These are phyloP conservation scores for Parathielavia hyrcaniae DNA, from an alignment of 495 filamentous ascomycete genomes.

Conservation along the genomic window DNA sequence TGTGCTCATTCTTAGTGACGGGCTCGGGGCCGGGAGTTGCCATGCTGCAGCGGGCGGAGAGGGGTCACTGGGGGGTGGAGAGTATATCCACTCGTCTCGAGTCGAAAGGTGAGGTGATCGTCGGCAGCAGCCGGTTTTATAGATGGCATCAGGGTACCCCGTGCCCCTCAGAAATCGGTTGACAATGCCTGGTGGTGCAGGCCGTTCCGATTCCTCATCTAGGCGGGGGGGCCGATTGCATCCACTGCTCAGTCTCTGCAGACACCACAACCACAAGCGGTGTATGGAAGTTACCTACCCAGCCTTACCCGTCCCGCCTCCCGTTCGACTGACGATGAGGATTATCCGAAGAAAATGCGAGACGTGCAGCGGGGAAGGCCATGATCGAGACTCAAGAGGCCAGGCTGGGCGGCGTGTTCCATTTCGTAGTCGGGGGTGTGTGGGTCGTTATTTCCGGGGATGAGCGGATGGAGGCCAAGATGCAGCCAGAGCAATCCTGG, in stretches of 20 bases:
- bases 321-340: too few relatives aligned
- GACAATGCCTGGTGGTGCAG: neutral
- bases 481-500: too few relatives aligned
- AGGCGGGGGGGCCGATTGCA: neutral
- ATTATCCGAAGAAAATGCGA: constrained; percentile 1
- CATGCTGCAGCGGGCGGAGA: neutral
- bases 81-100: neutral
- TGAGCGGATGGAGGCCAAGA: neutral
- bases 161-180: neutral
- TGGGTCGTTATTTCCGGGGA: constrained; percentile 4
- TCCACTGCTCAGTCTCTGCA: too few relatives aligned
- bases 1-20: neutral
- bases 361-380: neutral
- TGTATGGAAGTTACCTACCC: neutral
- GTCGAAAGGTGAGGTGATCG: neutral
- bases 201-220: constrained; percentile 6
- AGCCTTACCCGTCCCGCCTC: neutral
- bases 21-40: neutral
- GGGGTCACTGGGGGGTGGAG: neutral
- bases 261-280: neutral
- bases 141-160: neutral
- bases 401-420: neutral
- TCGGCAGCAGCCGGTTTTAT: neutral
- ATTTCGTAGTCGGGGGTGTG: neutral
- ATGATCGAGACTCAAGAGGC: neutral